Conservation (phyloP, 495 filamentous ascomycete species). For the Aspergillus olivimuriae region DNA sequence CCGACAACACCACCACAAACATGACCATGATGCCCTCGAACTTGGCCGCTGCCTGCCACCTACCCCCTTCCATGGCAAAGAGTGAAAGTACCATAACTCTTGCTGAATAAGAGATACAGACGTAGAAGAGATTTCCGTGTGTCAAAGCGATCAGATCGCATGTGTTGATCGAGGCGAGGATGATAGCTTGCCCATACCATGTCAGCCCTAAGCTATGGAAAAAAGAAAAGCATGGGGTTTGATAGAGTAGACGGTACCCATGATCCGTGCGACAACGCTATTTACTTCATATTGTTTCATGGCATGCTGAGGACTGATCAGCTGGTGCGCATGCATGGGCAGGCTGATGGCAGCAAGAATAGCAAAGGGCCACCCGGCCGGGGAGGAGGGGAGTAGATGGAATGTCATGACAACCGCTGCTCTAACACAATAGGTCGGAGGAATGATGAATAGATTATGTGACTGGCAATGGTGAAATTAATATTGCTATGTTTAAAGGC, state of each 20-base stretch:
- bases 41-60: not conserved
- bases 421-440: too few relatives aligned
- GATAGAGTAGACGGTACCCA: not conserved
- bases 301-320: not conserved
- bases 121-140: not conserved
- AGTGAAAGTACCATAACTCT: not conserved
- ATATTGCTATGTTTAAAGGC: too few relatives aligned
- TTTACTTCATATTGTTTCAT: not conserved
- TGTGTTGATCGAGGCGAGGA: not conserved
- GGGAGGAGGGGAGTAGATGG: not conserved
- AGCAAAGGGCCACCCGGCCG: not conserved
- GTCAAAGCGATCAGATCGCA: not conserved
- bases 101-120: not conserved
- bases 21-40: not conserved
- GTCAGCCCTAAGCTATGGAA: too few relatives aligned
- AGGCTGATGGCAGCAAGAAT: not conserved
- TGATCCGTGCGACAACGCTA: not conserved
- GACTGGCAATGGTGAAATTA: too few relatives aligned
- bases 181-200: not conserved
- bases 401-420: not conserved
- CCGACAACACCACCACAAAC: not conserved
- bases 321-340: not conserved
- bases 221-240: not conserved
- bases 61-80: not conserved
- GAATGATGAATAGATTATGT: not conserved